Evolutionary conservation across 2,329 filamentous ascomycete genomes (phyloP), one percentile per base, ranked within the genome.

Genomic region (Fusarium vanettenii): DNA sequence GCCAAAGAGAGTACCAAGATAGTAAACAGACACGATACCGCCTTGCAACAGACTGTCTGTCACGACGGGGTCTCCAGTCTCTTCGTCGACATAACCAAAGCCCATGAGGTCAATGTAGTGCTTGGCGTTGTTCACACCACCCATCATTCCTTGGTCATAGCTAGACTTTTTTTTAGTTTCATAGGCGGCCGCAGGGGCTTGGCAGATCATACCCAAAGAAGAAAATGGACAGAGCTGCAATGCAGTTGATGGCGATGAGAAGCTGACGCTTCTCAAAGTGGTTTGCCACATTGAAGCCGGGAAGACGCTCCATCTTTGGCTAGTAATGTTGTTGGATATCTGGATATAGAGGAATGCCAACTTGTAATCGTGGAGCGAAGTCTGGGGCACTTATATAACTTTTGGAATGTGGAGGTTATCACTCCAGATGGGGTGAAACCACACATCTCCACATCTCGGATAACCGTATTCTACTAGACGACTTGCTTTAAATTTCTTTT

Each of bases 191-290:
- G 7, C 9, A 25, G 11, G 43, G 27, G 25, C 20, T 39, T 50
- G 22, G 29, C 57, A 35, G n/a, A 33, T 52, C 69, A 50, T 77
- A 78, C 59, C 76, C 76, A 57, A 78, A 78, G 63, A 78, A 78
- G 60, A 78, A 77, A 35, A 78, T 78, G 10, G 76, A 78, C 0
- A 78, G 52, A 5, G 64, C 76, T 11, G 76, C 76, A 9, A 78
- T 48, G 9, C 70, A 69, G 64, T 78, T 78, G 31, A 78, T 72
- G 13, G 73, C 74, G 11, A 78, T 77, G 52, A 78, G 76, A 66
- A 78, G 73, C 69, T 67, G 25, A 0, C 76, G 71, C 73, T 77
- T 78, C 73, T 78, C 76, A 18, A 74, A 73, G 37, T 71, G 75
- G 18, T 74, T 74, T 4, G 72, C 72, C 37, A 74, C 68, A 41